Conservation (phyloP, 2,329 filamentous ascomycete genomes). For the Phyllosticta citrichinensis region DNA sequence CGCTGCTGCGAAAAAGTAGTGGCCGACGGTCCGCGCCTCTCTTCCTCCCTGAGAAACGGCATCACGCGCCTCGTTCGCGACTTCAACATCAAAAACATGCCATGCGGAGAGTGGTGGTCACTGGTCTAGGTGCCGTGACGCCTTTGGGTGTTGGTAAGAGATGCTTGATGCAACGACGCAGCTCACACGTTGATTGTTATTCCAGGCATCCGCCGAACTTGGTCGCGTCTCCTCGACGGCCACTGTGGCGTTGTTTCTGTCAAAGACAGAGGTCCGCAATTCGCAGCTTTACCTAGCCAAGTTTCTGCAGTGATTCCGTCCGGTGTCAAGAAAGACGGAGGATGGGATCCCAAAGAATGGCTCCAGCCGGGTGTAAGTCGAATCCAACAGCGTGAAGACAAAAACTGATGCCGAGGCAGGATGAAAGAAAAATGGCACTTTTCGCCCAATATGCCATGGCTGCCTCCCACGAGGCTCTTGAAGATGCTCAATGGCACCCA, state of each 20-base stretch:
- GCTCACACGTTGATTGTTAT: neutral
- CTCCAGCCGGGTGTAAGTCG: constrained; percentile 26
- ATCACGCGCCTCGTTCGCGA: neutral
- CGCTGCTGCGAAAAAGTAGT: neutral
- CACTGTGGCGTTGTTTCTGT: constrained; percentile 74
- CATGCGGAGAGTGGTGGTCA: constrained; percentile 41
- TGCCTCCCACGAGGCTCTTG: constrained; percentile 73
- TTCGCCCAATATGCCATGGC: constrained; percentile 90
- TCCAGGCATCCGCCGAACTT: constrained; percentile 60
- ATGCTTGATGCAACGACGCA: neutral
- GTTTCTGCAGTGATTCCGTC: constrained; percentile 74
- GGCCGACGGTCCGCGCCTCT: neutral
- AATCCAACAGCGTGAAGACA: neutral
- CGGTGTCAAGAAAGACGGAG: constrained; percentile 33
- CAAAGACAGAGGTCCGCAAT: constrained; percentile 49
- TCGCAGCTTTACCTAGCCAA: constrained; percentile 67
- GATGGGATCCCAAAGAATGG: constrained; percentile 40
- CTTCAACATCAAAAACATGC: constrained; percentile 6
- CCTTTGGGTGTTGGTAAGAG: constrained; percentile 65
- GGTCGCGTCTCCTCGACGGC: constrained; percentile 69
- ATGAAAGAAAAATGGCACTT: constrained; percentile 70
- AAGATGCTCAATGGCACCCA: constrained; percentile 70
- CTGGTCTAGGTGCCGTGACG: constrained; percentile 40
- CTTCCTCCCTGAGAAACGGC: neutral
- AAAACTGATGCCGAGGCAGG: constrained; percentile 42